phyloP scores from a whole-genome alignment of 441 rosid genomes.

The Gossypium schwendimanii region DNA sequence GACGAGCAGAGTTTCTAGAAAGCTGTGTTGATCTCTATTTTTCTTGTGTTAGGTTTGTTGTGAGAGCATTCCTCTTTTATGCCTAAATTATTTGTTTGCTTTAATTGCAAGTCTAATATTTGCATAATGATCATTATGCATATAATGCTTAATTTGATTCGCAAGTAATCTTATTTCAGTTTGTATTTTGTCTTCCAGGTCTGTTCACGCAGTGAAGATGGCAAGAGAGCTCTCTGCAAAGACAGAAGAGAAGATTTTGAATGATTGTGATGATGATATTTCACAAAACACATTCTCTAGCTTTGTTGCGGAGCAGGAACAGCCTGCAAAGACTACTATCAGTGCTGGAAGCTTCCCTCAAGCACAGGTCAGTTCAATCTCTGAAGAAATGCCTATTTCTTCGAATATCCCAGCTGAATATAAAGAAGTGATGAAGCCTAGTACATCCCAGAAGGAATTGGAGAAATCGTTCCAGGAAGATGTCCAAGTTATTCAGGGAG shows the following conservation, averaged over 20 bases:
- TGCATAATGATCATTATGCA: neutral
- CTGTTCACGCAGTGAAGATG: constrained; percentile 84
- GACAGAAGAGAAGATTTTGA: constrained; percentile 77
- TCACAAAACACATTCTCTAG: constrained; percentile 82
- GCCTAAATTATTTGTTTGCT: neutral
- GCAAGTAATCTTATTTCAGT: constrained; percentile 1
- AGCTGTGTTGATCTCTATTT: constrained; percentile 93
- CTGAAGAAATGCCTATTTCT: constrained; percentile 60
- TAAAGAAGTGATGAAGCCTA: constrained; percentile 39
- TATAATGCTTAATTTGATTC: constrained; percentile 14
- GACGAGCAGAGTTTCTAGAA: constrained; percentile 87
- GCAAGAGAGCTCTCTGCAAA: constrained; percentile 72
- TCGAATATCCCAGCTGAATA: constrained; percentile 39
- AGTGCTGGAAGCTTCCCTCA: constrained; percentile 92
- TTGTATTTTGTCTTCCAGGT: constrained; percentile 50
- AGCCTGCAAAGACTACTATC: constrained; percentile 70
- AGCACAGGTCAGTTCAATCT: constrained; percentile 80
- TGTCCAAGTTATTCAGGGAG: constrained; percentile 40
- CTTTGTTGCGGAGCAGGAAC: constrained; percentile 83
- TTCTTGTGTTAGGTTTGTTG: constrained; percentile 89
- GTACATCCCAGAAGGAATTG: constrained; percentile 40
- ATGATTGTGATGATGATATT: constrained; percentile 68
- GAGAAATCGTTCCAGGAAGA: constrained; percentile 38
- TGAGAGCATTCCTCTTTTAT: constrained; percentile 18
- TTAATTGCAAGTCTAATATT: constrained; percentile 10